Base-by-base conservation (phyloP, 352 stramenopile genomes). In the Blastocystis sp. region DNA sequence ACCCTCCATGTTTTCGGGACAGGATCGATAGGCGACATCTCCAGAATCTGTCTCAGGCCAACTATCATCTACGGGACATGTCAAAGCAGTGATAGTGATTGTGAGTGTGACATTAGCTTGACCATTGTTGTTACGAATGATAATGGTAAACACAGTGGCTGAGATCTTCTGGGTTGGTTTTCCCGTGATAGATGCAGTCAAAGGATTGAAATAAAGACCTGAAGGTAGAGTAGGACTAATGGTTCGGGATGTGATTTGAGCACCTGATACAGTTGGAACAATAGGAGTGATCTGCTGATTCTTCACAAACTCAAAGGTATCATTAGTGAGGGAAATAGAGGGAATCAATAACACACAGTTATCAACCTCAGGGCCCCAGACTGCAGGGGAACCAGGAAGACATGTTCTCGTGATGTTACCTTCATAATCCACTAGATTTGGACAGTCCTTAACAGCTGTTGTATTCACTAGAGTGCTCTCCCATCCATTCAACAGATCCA, bases 401-500 rank as follows among this genome's bases (percentile, higher is more conserved):
- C 78, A 89, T 15, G 48, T 48, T 42, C 78, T 54, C 5, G 78
- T 89, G 17, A 79, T 58, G 27, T 76, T 79, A 35, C 78, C 78
- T 0, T 70, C 58, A 33, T 89, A 89, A 53, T 70, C 66, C 9
- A 48, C 58, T 13, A 51, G 24, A 56, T 70, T 79, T 2, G 78
- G 78, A 64, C 78, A 89, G 6, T 19, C 27, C 66, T 89, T 75
- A 9, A 79, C 30, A 19, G 78, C 78, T 13, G 78, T 89, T 5
- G 15, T 48, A 57, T 84, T 84, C 24, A 64, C 73, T 5, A 66
- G 48, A 7, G 73, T 84, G n/a, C n/a, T 68, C 51, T 84, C 73
- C 73, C 73, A 84, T n/a, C 73, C 73, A 57, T 84, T 66, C 73
- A 84, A 33, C 51, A 84, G 73, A 44, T 84, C 73, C 73, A 66